These are phyloP conservation scores for Cyberlindnera samutprakarnensis DNA, from an alignment of 805 yeast species.

Conservation along the genomic window DNA sequence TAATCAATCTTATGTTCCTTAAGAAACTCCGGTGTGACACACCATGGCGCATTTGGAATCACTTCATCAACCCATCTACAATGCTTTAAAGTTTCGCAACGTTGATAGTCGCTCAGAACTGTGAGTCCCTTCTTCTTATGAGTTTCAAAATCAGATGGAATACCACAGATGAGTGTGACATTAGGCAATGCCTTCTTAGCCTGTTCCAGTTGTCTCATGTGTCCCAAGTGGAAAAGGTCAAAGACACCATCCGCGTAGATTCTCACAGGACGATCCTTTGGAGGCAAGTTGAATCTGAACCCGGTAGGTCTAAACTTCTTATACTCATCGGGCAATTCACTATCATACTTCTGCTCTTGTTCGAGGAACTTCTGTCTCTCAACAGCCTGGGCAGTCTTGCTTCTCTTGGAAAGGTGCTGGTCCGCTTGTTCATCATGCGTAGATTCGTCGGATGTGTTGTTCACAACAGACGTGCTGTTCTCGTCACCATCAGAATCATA, in stretches of 20 bases:
- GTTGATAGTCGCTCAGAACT: constrained; percentile 78
- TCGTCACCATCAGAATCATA: constrained; percentile 12
- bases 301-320: constrained; percentile 79
- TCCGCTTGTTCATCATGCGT: not conserved
- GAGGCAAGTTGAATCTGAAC: constrained; percentile 72
- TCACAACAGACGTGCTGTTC: constrained; percentile 5
- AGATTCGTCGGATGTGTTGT: constrained; percentile 7
- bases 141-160: constrained; percentile 85
- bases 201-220: constrained; percentile 96
- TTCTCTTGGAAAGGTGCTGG: constrained; percentile 11
- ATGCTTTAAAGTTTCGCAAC: constrained; percentile 86
- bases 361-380: constrained; percentile 24
- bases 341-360: constrained; percentile 56
- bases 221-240: constrained; percentile 94
- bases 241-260: constrained; percentile 99
- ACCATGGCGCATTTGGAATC: constrained; percentile 92
- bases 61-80: constrained; percentile 99
- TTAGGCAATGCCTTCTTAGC: constrained; percentile 88
- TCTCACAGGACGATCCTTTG: constrained; percentile 76
- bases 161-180: constrained; percentile 80
- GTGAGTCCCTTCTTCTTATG: constrained; percentile 92
- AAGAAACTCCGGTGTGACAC: constrained; percentile 77
- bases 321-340: constrained; percentile 56
- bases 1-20: constrained; percentile 79
- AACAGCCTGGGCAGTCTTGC: constrained; percentile 20